phyloP scores from a whole-genome alignment of 371 early-diverging fungal species.

The Rhizopus delemar region DNA sequence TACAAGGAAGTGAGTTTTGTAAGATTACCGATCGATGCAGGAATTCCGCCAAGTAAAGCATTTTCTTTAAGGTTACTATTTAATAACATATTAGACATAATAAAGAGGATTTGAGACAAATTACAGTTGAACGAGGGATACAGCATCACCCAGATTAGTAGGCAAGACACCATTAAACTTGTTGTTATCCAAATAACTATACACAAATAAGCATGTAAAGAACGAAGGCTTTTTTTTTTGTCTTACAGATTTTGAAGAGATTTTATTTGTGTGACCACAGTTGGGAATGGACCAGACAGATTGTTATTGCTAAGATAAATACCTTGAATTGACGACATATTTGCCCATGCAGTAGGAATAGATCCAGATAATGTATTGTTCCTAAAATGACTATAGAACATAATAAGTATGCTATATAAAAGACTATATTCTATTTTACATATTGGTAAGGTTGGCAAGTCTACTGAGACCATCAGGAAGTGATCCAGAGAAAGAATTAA shows the following conservation, averaged over 20 bases:
- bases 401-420: slow-evolving; percentile 5
- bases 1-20: slow-evolving; percentile 40
- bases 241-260: slow-evolving; percentile 30
- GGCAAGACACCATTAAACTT: slow-evolving; percentile 35
- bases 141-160: slow-evolving; percentile 24
- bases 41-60: slow-evolving; percentile 38
- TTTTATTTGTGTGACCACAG: slow-evolving; percentile 19
- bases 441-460: slow-evolving; percentile 29
- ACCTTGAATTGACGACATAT: slow-evolving; percentile 14
- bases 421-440: slow-evolving; percentile 25
- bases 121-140: slow-evolving; percentile 31
- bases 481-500: slow-evolving; percentile 33
- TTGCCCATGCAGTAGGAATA: slow-evolving; percentile 41
- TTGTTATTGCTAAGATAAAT: slow-evolving; percentile 46
- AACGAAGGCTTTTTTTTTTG: no score
- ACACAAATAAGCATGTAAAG: not conserved
- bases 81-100: not conserved
- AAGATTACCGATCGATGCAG: slow-evolving; percentile 35
- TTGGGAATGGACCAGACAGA: slow-evolving; percentile 39
- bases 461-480: slow-evolving; percentile 29
- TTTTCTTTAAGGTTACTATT: slow-evolving; percentile 42
- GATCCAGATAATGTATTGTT: slow-evolving; percentile 47
- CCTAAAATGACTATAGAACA: slow-evolving; percentile 36
- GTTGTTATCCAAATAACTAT: slow-evolving; percentile 37
- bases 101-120: no score